These are phyloP conservation scores for Elongisporangium prolatum DNA, from an alignment of 352 stramenopile genomes.

Conservation along the genomic window DNA sequence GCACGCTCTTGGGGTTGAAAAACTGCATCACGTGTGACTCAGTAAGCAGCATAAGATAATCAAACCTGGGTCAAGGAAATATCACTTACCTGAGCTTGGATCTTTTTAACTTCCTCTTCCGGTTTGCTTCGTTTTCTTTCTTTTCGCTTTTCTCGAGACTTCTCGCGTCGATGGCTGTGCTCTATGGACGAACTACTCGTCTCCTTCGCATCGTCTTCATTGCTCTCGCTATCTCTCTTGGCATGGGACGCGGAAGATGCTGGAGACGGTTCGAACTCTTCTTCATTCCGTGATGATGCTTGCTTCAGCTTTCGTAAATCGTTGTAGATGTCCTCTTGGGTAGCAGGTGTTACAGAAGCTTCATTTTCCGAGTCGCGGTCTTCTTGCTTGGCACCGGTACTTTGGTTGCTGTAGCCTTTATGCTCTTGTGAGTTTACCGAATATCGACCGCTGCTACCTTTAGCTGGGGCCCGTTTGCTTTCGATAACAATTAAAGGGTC, in stretches of 20 bases:
- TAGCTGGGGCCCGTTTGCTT: slow-evolving; percentile 33
- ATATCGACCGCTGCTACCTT: slow-evolving; percentile 7
- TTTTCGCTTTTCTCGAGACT: slow-evolving; percentile 43
- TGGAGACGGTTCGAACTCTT: slow-evolving; percentile 15
- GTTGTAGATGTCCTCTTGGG: slow-evolving; percentile 48
- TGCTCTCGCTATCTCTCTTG: slow-evolving; percentile 19
- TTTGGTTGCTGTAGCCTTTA: slow-evolving; percentile 15
- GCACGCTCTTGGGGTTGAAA: slow-evolving; percentile 81
- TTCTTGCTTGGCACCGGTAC: background rate
- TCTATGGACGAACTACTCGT: slow-evolving; percentile 5
- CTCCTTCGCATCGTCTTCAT: slow-evolving; percentile 35
- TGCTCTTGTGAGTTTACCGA: slow-evolving; percentile 5
- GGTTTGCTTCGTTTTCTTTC: slow-evolving; percentile 53
- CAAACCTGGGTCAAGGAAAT: slow-evolving; percentile 1
- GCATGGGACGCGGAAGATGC: slow-evolving; percentile 16
- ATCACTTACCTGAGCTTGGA: slow-evolving; percentile 41
- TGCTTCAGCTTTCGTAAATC: slow-evolving; percentile 53
- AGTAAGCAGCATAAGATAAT: background rate
- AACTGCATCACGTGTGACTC: slow-evolving; percentile 22
- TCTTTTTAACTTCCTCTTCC: slow-evolving; percentile 64
- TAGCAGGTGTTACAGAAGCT: slow-evolving; percentile 14
- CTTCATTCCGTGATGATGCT: slow-evolving; percentile 22
- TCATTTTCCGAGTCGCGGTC: slow-evolving; percentile 9
- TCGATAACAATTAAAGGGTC: slow-evolving; percentile 59
- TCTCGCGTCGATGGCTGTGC: slow-evolving; percentile 21